Evolutionary conservation across 2,329 filamentous ascomycete genomes (phyloP), one percentile per base, ranked within the genome.

Genomic region (Aspergillus spinulosporus): DNA sequence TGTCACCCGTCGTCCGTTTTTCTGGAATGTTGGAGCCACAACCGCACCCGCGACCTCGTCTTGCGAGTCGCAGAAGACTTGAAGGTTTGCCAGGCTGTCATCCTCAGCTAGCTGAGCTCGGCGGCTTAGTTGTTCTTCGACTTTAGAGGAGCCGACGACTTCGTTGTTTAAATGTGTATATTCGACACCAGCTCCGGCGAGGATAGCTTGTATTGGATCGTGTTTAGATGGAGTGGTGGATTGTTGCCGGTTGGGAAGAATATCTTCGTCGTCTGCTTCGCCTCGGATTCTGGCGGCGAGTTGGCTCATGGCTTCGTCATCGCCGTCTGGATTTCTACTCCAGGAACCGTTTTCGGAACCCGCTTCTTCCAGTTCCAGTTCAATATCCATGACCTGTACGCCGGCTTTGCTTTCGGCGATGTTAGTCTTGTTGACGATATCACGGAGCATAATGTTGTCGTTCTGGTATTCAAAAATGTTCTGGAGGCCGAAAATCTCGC

Each of bases 371-470:
- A 31, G 29, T 12, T 88, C 83, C 65, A 90, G 80, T 58, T 95
- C 85, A 15, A 96, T 82, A 52, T 89, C 88, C n/a, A 87, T 81
- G 31, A 97, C 85, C 29, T 84, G 82, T 7, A 97, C 88, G 0
- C 92, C 93, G 0, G 89, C 91, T 68, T 88, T 90, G 43, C 90
- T 90, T 76, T 99, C 94, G 3, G 94, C 94, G 50, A 99, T 87
- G 67, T 99, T 99, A 29, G 94, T 97, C 74, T 97, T 96, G 78
- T 97, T 96, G 66, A 99, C 91, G 64, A 99, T 97, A 54, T 97
- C 91, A n/a, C 90, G 84, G 4, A 97, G 82, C 11, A 97, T 82
- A 9, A 95, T 83, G 58, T 89, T 89, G 62, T 92, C 84, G 47
- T 85, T 84, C 61, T 91, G 86, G 60, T 90, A 97, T 0, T 85